Evolutionary conservation across 2,329 filamentous ascomycete genomes (phyloP).

Genomic region (Talaromyces verruculosus): DNA sequence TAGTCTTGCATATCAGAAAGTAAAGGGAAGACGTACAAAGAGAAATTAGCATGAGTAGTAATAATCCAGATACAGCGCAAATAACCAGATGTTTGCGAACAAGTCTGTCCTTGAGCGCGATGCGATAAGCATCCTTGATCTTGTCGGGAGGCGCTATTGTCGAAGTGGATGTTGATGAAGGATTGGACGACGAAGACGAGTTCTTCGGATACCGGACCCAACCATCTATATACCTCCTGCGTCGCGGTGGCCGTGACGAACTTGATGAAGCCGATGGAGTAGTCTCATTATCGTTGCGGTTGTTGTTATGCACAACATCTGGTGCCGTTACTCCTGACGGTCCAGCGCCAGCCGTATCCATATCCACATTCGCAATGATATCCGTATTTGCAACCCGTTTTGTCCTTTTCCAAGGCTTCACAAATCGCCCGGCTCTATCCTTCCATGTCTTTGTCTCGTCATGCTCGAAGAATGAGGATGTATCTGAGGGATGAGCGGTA

Average conservation of each 20-base stretch:
- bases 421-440: slow-evolving; percentile 5
- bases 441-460: slow-evolving; percentile 8
- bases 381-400: background rate
- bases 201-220: slow-evolving; percentile 21
- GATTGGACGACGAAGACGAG: background rate
- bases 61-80: slow-evolving; percentile 54
- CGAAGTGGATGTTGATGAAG: background rate
- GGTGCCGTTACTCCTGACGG: background rate
- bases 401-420: background rate
- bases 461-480: background rate
- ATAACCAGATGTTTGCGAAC: slow-evolving; percentile 22
- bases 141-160: background rate
- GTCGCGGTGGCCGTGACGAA: background rate
- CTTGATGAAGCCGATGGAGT: background rate
- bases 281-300: background rate
- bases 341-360: background rate
- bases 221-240: slow-evolving; percentile 15
- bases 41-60: slow-evolving; percentile 59
- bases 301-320: background rate
- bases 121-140: slow-evolving; percentile 15
- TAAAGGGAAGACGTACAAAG: slow-evolving; percentile 59
- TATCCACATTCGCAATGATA: background rate
- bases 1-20: background rate
- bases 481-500: background rate
- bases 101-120: slow-evolving; percentile 24